These are phyloP conservation scores for Hydnum rufescens DNA, from an alignment of 768 basidiomycete genomes.

Conservation along the genomic window DNA sequence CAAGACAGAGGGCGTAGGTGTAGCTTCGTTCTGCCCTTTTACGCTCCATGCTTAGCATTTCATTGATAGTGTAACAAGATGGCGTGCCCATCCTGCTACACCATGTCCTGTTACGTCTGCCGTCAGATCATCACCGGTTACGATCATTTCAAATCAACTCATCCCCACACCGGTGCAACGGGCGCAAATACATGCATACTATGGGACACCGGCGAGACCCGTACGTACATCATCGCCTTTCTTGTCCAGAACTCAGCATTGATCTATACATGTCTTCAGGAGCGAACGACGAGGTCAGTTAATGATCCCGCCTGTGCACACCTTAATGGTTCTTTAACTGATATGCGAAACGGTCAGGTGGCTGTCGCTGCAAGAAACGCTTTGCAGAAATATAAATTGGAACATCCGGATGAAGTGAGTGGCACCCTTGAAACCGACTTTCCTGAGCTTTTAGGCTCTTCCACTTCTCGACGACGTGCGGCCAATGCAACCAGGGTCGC, in stretches of 20 bases:
- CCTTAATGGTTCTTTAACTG: neutral
- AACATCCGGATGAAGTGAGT: constrained; percentile 1
- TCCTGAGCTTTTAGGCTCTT: too few relatives aligned
- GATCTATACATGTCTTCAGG: neutral
- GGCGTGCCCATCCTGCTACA: constrained; percentile 50
- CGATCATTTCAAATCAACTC: constrained; percentile 38
- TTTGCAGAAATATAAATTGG: neutral
- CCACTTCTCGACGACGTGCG: too few relatives aligned
- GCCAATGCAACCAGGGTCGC: too few relatives aligned
- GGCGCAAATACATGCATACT: neutral
- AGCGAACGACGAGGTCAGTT: neutral
- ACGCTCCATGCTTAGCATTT: neutral
- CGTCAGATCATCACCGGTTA: constrained; percentile 52
- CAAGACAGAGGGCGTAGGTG: constrained; percentile 52
- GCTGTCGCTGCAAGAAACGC: neutral
- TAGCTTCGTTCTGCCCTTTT: constrained; percentile 5
- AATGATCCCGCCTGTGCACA: neutral
- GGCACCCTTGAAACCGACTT: too few relatives aligned
- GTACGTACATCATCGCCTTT: neutral
- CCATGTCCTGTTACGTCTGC: constrained; percentile 73
- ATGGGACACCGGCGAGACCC: neutral
- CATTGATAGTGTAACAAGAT: constrained; percentile 90
- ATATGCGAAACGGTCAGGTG: too few relatives aligned
- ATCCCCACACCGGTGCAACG: neutral
- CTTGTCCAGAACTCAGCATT: neutral